Evolutionary conservation across 129 eudicot genomes (phyloP).

Genomic region (Helianthus annuus): DNA sequence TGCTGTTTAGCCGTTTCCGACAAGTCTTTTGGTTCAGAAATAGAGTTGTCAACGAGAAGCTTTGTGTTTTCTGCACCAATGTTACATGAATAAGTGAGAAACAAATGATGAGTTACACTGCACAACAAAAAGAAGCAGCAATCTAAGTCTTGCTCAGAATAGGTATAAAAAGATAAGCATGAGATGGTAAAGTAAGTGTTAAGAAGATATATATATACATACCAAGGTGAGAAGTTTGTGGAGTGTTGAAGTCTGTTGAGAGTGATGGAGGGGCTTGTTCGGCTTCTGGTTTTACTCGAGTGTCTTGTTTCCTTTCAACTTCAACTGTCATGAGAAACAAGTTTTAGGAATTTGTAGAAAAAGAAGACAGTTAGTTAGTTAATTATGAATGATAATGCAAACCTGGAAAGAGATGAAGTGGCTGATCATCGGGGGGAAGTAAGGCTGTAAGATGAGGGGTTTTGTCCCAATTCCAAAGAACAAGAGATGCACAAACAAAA

Average conservation of each 20-base stretch:
- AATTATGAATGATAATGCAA: background rate
- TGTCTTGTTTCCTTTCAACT: slow-evolving; percentile 16
- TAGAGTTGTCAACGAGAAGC: slow-evolving; percentile 21
- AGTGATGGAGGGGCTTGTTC: slow-evolving; percentile 17
- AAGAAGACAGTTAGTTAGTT: background rate
- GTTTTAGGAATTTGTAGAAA: background rate
- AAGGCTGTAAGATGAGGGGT: slow-evolving; percentile 35
- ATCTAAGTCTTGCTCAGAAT: too few relatives aligned
- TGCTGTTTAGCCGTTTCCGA: slow-evolving; percentile 21
- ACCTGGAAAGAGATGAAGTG: slow-evolving; percentile 47
- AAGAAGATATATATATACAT: too few relatives aligned
- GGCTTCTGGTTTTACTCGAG: slow-evolving; percentile 12
- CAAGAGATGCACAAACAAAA: slow-evolving; percentile 34
- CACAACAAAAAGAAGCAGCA: background rate
- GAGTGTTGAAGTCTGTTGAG: slow-evolving; percentile 23
- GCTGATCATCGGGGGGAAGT: slow-evolving; percentile 35
- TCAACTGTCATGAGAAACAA: slow-evolving; percentile 28
- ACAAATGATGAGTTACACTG: background rate
- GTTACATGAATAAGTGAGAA: background rate
- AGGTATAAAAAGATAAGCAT: too few relatives aligned
- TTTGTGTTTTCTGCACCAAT: slow-evolving; percentile 39
- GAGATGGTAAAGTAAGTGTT: too few relatives aligned
- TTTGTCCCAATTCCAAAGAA: slow-evolving; percentile 47
- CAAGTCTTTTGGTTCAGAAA: slow-evolving; percentile 19
- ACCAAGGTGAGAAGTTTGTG: background rate